Conservation (phyloP, 2,329 filamentous ascomycete species). For the Scytalidium lignicola region DNA sequence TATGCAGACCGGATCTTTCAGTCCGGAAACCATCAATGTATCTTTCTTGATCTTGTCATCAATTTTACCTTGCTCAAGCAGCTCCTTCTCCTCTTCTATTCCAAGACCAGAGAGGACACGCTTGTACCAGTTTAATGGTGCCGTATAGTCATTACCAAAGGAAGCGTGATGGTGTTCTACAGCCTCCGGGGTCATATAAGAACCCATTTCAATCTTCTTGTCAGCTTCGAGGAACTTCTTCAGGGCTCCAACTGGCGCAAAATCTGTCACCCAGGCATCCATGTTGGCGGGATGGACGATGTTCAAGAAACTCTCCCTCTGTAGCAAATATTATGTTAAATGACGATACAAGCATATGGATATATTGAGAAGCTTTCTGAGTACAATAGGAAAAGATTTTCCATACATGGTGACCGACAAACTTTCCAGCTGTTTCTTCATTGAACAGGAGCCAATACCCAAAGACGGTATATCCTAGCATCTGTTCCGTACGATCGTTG, state of each 20-base stretch:
- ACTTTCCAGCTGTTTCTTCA: slow-evolving; percentile 5
- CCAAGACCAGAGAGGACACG: slow-evolving; percentile 9
- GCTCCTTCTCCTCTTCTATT: slow-evolving; percentile 8
- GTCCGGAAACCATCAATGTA: slow-evolving; percentile 13
- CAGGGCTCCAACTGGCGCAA: slow-evolving; percentile 7
- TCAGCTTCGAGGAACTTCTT: slow-evolving; percentile 6
- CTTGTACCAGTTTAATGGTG: slow-evolving; percentile 13
- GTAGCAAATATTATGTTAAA: background rate
- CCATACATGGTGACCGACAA: slow-evolving; percentile 13
- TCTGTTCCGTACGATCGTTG: slow-evolving; percentile 9
- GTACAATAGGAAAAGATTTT: background rate
- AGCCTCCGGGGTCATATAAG: slow-evolving; percentile 6
- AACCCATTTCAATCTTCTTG: background rate
- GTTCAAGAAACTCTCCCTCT: slow-evolving; percentile 14
- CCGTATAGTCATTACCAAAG: slow-evolving; percentile 9
- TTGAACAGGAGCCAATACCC: slow-evolving; percentile 17
- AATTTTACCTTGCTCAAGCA: slow-evolving; percentile 8
- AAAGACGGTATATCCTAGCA: slow-evolving; percentile 12
- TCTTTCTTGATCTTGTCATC: slow-evolving; percentile 2
- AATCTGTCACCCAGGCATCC: slow-evolving; percentile 4
- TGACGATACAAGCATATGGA: no score
- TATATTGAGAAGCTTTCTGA: no score
- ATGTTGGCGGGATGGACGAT: slow-evolving; percentile 7
- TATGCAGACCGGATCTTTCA: slow-evolving; percentile 10
- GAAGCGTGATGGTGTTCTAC: slow-evolving; percentile 7